Evolutionary conservation across 805 yeast species (phyloP).

Genomic region (Nakazawaea ernobii): DNA sequence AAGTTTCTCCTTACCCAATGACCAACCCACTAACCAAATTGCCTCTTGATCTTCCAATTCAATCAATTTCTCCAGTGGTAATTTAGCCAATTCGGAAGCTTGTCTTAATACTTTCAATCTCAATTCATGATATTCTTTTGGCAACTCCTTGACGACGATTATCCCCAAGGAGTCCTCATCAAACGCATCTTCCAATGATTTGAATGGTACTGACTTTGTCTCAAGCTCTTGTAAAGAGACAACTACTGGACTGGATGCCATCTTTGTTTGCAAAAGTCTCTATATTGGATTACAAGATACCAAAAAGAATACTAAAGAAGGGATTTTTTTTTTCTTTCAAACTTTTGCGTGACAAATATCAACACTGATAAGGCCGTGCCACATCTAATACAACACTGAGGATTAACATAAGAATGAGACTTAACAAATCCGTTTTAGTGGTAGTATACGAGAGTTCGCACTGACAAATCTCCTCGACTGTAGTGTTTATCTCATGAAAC

Average conservation of each 20-base stretch:
- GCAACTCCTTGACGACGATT: constrained; percentile 39
- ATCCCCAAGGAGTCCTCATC: constrained; percentile 54
- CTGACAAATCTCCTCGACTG: no score
- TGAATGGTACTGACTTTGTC: constrained; percentile 24
- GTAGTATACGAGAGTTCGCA: no score
- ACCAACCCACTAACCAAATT: constrained; percentile 55
- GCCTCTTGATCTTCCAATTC: constrained; percentile 43
- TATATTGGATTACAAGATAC: neutral
- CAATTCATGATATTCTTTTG: constrained; percentile 30
- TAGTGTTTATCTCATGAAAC: no score
- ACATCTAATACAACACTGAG: no score
- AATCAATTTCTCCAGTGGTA: constrained; percentile 28
- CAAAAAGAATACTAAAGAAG: constrained; percentile 3
- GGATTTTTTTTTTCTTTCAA: constrained; percentile 25
- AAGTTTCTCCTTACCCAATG: constrained; percentile 49
- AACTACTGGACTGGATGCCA: constrained; percentile 20
- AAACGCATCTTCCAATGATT: constrained; percentile 37
- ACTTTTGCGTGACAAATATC: no score
- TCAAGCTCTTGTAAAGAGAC: constrained; percentile 27
- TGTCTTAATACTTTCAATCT: constrained; percentile 36
- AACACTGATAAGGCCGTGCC: no score
- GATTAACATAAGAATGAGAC: no score
- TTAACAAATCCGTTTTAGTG: no score
- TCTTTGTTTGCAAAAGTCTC: neutral
- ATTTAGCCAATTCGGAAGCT: constrained; percentile 36